Conservation (phyloP, 345 rosid species). For the Brassica incana region DNA sequence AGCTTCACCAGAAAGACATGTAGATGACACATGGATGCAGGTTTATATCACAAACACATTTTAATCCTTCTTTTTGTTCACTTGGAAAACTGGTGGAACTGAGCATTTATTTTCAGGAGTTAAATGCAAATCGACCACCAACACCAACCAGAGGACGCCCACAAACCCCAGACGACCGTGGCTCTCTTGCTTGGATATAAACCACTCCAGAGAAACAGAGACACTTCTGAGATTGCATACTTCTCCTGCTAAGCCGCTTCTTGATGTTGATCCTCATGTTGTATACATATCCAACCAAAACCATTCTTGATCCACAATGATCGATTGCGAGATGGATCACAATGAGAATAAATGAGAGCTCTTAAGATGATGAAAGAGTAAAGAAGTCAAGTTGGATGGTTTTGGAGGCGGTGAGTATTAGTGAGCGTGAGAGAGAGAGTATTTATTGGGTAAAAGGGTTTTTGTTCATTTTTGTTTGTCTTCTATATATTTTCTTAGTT, state of each 20-base stretch:
- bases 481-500: slow-evolving; percentile 10
- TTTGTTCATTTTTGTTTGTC: slow-evolving; percentile 7
- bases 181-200: slow-evolving; percentile 89
- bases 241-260: slow-evolving; percentile 36
- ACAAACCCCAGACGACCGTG: slow-evolving; percentile 75
- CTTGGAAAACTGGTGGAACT: background rate
- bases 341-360: slow-evolving; percentile 36
- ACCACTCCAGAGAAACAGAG: slow-evolving; percentile 10
- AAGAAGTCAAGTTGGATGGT: slow-evolving; percentile 1
- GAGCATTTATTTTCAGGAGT: slow-evolving; percentile 55
- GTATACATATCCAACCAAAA: slow-evolving; percentile 55
- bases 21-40: slow-evolving; percentile 99
- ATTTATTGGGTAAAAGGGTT: slow-evolving; percentile 27
- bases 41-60: slow-evolving; percentile 39
- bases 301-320: slow-evolving; percentile 35
- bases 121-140: slow-evolving; percentile 92
- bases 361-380: slow-evolving; percentile 22
- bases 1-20: slow-evolving; percentile 75
- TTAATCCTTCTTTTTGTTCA: background rate
- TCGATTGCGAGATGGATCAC: slow-evolving; percentile 36
- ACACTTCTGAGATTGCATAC: slow-evolving; percentile 23
- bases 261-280: slow-evolving; percentile 45
- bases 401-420: slow-evolving; percentile 38
- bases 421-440: slow-evolving; percentile 32
- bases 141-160: slow-evolving; percentile 98